Percentiles rank a stretch among this genome's conserved stretches.
These are phyloP conservation scores for Spirogloea muscicola DNA, from an alignment of 139 green algal genomes.

Conservation along the genomic window DNA sequence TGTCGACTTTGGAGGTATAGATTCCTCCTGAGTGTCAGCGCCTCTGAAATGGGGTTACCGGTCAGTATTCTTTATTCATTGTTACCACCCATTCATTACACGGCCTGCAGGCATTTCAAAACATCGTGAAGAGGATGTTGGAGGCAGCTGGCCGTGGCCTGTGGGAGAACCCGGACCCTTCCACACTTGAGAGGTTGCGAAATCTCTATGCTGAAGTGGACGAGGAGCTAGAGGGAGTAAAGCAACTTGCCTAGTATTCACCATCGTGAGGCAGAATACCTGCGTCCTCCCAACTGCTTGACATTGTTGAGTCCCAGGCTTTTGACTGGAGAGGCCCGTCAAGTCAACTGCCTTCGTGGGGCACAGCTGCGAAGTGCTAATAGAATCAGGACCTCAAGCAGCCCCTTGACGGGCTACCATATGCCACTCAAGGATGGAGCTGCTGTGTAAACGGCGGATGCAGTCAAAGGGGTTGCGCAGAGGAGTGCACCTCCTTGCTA, in stretches of 20 bases:
- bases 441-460: too few species aligned
- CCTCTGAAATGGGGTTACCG: too few species aligned
- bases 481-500: too few species aligned
- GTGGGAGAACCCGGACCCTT: conserved; percentile 76
- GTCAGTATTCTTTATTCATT: too few species aligned
- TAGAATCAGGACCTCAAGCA: neutral
- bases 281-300: neutral
- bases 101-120: conserved; percentile 52
- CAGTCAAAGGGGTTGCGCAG: too few species aligned
- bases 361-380: too few species aligned
- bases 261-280: neutral
- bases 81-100: neutral
- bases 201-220: conserved; percentile 83
- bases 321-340: too few species aligned
- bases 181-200: conserved; percentile 66
- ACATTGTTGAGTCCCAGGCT: neutral
- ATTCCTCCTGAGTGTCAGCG: too few species aligned
- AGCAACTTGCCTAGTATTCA: neutral
- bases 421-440: neutral
- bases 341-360: too few species aligned
- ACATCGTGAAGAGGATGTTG: conserved; percentile 74
- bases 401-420: neutral
- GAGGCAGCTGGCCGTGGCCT: conserved; percentile 89
- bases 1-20: too few species aligned
- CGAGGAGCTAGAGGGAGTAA: conserved; percentile 84